Conservation (phyloP, 192 early-diverging fungal genomes). For the Coemansia sp. region DNA sequence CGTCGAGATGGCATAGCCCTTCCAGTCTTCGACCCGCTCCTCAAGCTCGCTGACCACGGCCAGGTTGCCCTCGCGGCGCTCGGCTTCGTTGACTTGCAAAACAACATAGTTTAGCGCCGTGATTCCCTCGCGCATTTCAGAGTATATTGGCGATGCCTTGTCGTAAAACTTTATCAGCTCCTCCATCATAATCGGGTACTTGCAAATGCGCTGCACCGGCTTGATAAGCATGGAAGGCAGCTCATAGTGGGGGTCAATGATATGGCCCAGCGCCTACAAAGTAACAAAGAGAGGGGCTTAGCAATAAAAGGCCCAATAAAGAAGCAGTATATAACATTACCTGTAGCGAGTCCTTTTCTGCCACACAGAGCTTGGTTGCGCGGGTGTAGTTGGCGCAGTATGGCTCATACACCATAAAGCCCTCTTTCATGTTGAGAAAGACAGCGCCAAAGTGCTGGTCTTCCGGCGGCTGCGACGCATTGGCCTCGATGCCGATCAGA, state of each 20-base stretch:
- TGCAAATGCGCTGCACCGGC: slow-evolving; percentile 96
- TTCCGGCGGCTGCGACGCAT: slow-evolving; percentile 61
- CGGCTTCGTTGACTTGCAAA: slow-evolving; percentile 86
- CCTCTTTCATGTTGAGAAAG: slow-evolving; percentile 78
- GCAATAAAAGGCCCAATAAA: background rate
- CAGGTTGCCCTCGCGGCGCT: slow-evolving; percentile 85
- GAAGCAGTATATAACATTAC: slow-evolving; percentile 23
- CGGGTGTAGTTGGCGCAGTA: slow-evolving; percentile 89
- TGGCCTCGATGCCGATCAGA: slow-evolving; percentile 83
- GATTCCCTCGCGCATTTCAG: slow-evolving; percentile 71
- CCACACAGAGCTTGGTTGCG: slow-evolving; percentile 67
- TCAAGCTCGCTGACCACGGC: slow-evolving; percentile 75
- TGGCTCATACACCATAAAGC: slow-evolving; percentile 83
- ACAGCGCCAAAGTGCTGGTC: slow-evolving; percentile 89
- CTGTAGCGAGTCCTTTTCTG: slow-evolving; percentile 63
- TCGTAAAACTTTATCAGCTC: slow-evolving; percentile 65
- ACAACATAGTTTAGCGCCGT: slow-evolving; percentile 80
- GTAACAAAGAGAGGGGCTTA: slow-evolving; percentile 11
- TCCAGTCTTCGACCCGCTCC: slow-evolving; percentile 88
- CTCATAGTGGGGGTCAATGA: slow-evolving; percentile 82
- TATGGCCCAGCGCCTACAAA: slow-evolving; percentile 56
- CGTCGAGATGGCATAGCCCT: slow-evolving; percentile 69
- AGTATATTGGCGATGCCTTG: slow-evolving; percentile 55
- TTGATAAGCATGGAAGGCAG: slow-evolving; percentile 93
- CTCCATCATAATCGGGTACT: slow-evolving; percentile 83